These are phyloP conservation scores for Fraxinus angustifolia DNA, from an alignment of 305 asterid species.

Conservation along the genomic window DNA sequence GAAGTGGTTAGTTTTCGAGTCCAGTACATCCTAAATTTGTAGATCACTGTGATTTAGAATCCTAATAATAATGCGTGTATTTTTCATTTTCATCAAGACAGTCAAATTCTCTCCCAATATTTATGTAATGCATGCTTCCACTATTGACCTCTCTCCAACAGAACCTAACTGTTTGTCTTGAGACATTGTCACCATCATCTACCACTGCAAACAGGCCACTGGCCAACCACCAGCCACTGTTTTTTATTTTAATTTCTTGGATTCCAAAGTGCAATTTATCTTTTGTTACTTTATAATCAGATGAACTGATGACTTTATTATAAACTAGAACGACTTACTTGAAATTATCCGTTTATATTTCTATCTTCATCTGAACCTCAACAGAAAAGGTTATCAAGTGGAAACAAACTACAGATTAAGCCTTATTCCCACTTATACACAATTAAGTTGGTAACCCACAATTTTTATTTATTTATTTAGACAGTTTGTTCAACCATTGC, in stretches of 20 bases:
- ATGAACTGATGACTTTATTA: neutral
- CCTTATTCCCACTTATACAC: neutral
- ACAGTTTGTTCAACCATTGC: neutral
- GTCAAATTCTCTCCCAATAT: neutral
- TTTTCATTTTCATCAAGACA: neutral
- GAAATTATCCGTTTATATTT: neutral
- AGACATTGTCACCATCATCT: neutral
- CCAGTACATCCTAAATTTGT: neutral
- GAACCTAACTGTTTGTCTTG: neutral
- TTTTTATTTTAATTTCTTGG: neutral
- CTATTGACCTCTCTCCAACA: neutral
- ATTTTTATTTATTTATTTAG: neutral
- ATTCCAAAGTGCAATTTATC: neutral
- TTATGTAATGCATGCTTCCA: neutral
- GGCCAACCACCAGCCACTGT: neutral
- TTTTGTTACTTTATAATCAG: neutral
- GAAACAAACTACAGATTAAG: neutral
- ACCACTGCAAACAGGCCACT: neutral
- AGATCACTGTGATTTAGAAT: neutral
- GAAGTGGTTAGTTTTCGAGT: neutral
- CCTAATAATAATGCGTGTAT: neutral
- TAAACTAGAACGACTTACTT: neutral
- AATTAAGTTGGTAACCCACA: neutral
- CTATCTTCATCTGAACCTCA: neutral
- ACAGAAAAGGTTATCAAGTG: neutral